These are phyloP conservation scores for Alternaria rosae DNA, from an alignment of 2,329 filamentous ascomycete species.

Conservation along the genomic window DNA sequence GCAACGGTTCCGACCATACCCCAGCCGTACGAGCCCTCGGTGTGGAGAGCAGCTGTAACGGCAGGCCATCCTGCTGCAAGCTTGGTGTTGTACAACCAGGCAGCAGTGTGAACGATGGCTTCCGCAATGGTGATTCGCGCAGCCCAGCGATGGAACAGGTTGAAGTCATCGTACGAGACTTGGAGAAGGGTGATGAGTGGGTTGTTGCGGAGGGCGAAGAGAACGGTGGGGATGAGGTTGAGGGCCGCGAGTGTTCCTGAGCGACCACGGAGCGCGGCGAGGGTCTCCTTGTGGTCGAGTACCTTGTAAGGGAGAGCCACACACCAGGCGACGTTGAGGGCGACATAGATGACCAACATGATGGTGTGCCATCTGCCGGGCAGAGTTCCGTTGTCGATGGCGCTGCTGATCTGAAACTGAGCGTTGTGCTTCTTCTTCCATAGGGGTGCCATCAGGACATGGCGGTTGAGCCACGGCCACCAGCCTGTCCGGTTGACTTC, in stretches of 20 bases:
- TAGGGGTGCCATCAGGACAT: slow-evolving; percentile 74
- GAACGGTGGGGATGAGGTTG: slow-evolving; percentile 90
- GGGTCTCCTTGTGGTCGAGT: slow-evolving; percentile 61
- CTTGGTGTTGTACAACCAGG: slow-evolving; percentile 74
- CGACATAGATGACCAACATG: slow-evolving; percentile 72
- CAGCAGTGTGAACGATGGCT: slow-evolving; percentile 71
- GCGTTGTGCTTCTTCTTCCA: slow-evolving; percentile 78
- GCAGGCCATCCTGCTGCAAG: slow-evolving; percentile 68
- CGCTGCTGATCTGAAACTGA: slow-evolving; percentile 72
- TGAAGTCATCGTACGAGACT: slow-evolving; percentile 96
- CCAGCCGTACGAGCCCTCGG: slow-evolving; percentile 69
- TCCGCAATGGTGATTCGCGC: slow-evolving; percentile 76
- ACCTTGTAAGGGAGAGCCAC: slow-evolving; percentile 68
- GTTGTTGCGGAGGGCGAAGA: slow-evolving; percentile 93
- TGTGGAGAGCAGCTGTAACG: slow-evolving; percentile 61
- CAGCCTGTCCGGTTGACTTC: slow-evolving; percentile 53
- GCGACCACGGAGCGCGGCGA: slow-evolving; percentile 84
- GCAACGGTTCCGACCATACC: slow-evolving; percentile 67
- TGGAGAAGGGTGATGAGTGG: slow-evolving; percentile 81
- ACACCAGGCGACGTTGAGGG: slow-evolving; percentile 79
- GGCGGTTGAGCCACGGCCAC: slow-evolving; percentile 68
- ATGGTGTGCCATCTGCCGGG: slow-evolving; percentile 80
- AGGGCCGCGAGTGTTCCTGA: slow-evolving; percentile 83
- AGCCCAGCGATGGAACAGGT: slow-evolving; percentile 85
- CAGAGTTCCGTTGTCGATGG: slow-evolving; percentile 76